Evolutionary conservation across 352 stramenopile species (phyloP).

Genomic region (Phytophthora cryptogea): DNA sequence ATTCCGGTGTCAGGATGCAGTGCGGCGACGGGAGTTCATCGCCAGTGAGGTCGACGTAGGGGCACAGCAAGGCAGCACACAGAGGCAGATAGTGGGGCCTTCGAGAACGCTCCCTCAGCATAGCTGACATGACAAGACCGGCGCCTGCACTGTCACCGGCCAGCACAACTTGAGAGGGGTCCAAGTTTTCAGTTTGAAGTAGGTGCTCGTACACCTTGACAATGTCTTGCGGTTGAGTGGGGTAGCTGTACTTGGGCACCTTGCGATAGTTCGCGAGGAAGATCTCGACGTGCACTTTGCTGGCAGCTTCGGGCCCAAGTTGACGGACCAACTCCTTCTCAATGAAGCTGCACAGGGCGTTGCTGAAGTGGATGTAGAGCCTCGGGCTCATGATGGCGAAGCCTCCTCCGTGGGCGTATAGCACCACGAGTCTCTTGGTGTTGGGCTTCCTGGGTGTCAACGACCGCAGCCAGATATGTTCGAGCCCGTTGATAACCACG

Average conservation of each 20-base stretch:
- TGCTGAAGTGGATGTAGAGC: slow-evolving; percentile 50
- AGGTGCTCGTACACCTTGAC: slow-evolving; percentile 51
- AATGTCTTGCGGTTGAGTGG: slow-evolving; percentile 40
- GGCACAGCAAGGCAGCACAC: slow-evolving; percentile 38
- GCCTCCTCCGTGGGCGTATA: slow-evolving; percentile 53
- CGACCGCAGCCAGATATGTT: slow-evolving; percentile 43
- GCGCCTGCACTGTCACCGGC: slow-evolving; percentile 50
- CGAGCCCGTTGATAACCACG: slow-evolving; percentile 34
- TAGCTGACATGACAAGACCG: slow-evolving; percentile 43
- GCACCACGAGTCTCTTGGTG: slow-evolving; percentile 29
- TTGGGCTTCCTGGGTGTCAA: slow-evolving; percentile 6
- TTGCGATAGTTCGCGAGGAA: slow-evolving; percentile 60
- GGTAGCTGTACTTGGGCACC: slow-evolving; percentile 49
- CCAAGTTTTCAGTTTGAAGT: slow-evolving; percentile 34
- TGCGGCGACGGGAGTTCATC: slow-evolving; percentile 28
- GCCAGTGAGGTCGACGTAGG: slow-evolving; percentile 37
- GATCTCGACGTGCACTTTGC: slow-evolving; percentile 39
- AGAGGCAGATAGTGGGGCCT: slow-evolving; percentile 31
- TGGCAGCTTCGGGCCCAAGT: slow-evolving; percentile 2
- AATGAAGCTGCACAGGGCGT: slow-evolving; percentile 29
- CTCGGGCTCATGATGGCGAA: slow-evolving; percentile 46
- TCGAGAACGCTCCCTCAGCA: slow-evolving; percentile 39
- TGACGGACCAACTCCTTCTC: slow-evolving; percentile 28
- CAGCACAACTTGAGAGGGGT: slow-evolving; percentile 45
- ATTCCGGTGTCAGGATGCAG: slow-evolving; percentile 39